Conservation (phyloP, 2,329 filamentous ascomycete genomes). For the Pseudogymnoascus sp. region DNA sequence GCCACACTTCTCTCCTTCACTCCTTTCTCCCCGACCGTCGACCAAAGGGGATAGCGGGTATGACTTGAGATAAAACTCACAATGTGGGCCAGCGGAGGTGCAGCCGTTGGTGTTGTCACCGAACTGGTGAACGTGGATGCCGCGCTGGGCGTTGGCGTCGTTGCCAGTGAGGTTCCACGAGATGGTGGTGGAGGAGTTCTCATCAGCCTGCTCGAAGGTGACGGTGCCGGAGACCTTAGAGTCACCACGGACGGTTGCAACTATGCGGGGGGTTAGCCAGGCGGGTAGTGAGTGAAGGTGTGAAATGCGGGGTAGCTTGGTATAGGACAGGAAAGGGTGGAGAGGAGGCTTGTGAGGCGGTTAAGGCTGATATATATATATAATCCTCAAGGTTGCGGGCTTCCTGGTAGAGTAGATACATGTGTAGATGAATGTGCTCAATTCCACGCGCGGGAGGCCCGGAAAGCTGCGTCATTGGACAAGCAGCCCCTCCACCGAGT, state of each 20-base stretch:
- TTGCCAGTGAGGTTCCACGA: constrained; percentile 88
- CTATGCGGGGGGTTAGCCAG: constrained; percentile 37
- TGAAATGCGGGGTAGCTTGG: background rate
- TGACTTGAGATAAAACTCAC: constrained; percentile 43
- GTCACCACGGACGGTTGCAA: constrained; percentile 96
- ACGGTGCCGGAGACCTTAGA: constrained; percentile 90
- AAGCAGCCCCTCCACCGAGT: background rate
- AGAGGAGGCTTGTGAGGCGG: constrained; percentile 14
- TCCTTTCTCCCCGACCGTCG: background rate
- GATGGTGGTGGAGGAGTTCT: constrained; percentile 75
- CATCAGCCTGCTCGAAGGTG: constrained; percentile 84
- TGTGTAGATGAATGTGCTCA: constrained; percentile 46
- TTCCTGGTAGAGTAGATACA: constrained; percentile 18
- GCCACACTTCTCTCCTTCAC: background rate
- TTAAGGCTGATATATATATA: constrained; percentile 18
- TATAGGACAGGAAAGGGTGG: background rate
- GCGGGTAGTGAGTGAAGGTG: background rate
- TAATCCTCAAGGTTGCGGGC: constrained; percentile 39
- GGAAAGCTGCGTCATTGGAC: constrained; percentile 20
- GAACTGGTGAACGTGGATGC: constrained; percentile 97
- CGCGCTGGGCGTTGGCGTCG: constrained; percentile 91
- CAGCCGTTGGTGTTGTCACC: constrained; percentile 99
- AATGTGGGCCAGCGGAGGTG: constrained; percentile 96
- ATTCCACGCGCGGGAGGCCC: constrained; percentile 39
- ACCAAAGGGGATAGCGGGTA: background rate